Evolutionary conservation across 371 early-diverging fungal species (phyloP).

Genomic region (Fennellomyces sp.): DNA sequence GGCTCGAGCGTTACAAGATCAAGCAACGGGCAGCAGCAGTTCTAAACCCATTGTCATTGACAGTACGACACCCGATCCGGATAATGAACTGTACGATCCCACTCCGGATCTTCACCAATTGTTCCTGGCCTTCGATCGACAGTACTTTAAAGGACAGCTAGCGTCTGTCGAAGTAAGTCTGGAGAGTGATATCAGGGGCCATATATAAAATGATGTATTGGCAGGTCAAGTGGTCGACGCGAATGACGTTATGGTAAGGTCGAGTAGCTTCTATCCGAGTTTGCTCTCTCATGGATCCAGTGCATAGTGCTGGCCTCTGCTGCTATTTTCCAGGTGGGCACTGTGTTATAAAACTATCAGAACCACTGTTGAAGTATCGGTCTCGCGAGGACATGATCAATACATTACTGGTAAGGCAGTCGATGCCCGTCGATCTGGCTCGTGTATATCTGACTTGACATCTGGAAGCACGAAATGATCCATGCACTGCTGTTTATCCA

Average conservation of each 20-base stretch:
- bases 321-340: conserved; percentile 38
- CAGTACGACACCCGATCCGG: not conserved
- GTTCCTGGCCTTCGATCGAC: conserved; percentile 56
- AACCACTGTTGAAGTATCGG: conserved; percentile 71
- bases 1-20: conserved; percentile 15
- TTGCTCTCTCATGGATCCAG: conserved; percentile 20
- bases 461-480: conserved; percentile 63
- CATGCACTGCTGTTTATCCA: conserved; percentile 69
- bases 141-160: conserved; percentile 59
- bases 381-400: conserved; percentile 58
- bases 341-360: conserved; percentile 59
- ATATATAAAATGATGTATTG: too few relatives aligned
- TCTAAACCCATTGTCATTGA: not conserved
- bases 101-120: conserved; percentile 56
- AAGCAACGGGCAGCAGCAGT: too few relatives aligned
- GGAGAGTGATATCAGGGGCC: too few relatives aligned
- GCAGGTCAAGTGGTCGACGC: conserved; percentile 55
- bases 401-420: conserved; percentile 41
- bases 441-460: too few relatives aligned
- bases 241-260: conserved; percentile 61
- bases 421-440: too few relatives aligned
- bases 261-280: too few relatives aligned
- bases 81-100: conserved; percentile 14
- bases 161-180: conserved; percentile 54
- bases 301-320: conserved; percentile 46